Conservation (phyloP, 2,329 filamentous ascomycete species). For the Talaromyces sp. region DNA sequence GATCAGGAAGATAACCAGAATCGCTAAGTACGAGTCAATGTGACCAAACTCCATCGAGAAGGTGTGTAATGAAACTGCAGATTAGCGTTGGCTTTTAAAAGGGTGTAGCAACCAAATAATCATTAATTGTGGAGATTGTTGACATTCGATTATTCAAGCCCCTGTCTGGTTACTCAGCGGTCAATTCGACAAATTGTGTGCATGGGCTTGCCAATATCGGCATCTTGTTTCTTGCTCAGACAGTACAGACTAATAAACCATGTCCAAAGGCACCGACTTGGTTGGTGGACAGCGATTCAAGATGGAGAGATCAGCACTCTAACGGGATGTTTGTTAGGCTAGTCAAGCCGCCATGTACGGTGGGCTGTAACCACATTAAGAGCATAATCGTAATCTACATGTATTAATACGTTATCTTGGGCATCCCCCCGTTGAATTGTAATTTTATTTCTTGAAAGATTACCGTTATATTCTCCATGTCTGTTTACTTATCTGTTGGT, state of each 20-base stretch:
- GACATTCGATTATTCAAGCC: neutral
- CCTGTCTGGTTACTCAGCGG: neutral
- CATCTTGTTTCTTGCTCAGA: neutral
- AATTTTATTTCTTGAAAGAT: neutral
- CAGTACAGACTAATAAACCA: neutral
- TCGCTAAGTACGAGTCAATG: neutral
- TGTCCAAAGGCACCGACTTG: neutral
- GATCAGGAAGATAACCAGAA: constrained; percentile 1
- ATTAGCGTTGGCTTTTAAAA: neutral
- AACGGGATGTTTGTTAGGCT: neutral
- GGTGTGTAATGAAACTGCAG: neutral
- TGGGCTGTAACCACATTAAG: neutral
- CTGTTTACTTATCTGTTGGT: neutral
- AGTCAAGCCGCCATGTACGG: neutral
- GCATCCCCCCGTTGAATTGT: no score
- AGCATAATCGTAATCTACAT: neutral
- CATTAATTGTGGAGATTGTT: neutral
- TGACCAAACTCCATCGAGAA: constrained; percentile 15
- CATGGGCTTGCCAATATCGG: no score
- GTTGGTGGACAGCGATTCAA: neutral
- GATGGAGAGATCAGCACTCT: neutral
- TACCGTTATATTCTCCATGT: neutral
- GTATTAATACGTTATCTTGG: neutral
- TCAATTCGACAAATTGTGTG: neutral
- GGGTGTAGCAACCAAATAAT: neutral